Evolutionary conservation across 2,329 filamentous ascomycete species (phyloP), one percentile per base, ranked within the genome.

Genomic region (Aureobasidium sp.): DNA sequence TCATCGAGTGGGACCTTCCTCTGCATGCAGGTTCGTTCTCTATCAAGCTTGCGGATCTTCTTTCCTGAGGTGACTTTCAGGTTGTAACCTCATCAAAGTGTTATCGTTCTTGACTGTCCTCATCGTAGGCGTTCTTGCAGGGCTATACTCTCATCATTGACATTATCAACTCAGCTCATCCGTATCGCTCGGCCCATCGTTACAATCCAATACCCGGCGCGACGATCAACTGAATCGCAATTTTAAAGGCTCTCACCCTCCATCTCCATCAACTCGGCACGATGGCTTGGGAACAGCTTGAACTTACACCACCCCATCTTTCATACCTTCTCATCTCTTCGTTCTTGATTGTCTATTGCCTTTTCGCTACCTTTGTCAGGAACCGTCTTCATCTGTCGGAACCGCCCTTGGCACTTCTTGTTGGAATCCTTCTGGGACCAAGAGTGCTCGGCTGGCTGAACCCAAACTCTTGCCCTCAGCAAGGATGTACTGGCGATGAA

Each of bases 331-430:
- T 76, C 10, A 69, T 80, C 4, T 75, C 77, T 0, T 69, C 68
- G 11, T 80, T 80, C 66, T 72, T 80, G 21, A 73, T 81, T 58
- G 66, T 69, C 34, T 80, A 80, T 65, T 75, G 76, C 0, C 69
- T 80, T 10, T 79, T 79, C 68, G 75, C 75, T 9, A 69, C 73
- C 45, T 74, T 78, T 66, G 75, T 80, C 62, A 71, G 77, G 39
- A 79, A 80, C 63, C 72, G 76, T 9, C 70, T 80, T 3, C 78
- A 81, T 64, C 73, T 80, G 16, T 78, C 76, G 11, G 78, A 80
- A 67, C 78, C 78, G 5, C 77, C 78, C 5, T 71, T 80, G 25
- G 78, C 78, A 15, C 75, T 78, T 0, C 59, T 79, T 1, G 71
- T 78, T 47, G 78, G 78, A 7, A 78, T 80, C 41, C 44, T 76